Evolutionary conservation across 2,329 filamentous ascomycete species (phyloP), one percentile per base, ranked within the genome.

Genomic region (Aspergillus sp.): DNA sequence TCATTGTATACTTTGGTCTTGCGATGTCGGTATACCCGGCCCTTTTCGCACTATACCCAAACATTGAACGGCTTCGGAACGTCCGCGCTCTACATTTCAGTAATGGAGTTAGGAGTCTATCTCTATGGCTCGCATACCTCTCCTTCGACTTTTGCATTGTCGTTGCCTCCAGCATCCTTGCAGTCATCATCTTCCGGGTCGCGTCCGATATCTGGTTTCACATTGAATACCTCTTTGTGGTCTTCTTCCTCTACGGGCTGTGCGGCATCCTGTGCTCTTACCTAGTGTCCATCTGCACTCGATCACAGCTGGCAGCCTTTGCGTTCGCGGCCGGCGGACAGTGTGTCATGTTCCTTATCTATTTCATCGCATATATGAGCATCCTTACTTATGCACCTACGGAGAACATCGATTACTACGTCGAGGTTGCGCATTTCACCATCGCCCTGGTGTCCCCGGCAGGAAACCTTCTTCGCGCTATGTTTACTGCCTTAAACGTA

Each of bases 31-130:
- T 89, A 1, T 95, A 90, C 69, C 92, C 93, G 0, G 92, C 90
- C 15, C 93, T 97, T 81, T 96, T 97, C 69, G 87, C 91, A 0
- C 81, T 97, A 4, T 97, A 97, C 71, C 91, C 92, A 0, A 96
- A 92, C n/a, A 82, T 91, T 30, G 93, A 97, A 76, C 85, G 92
- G 28, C 81, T 92, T 11, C 82, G 88, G 54, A 90, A 92, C 66
- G 91, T 97, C 25, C 87, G 93, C 55, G 90, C 91, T 17, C 81
- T 97, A 31, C 90, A 97, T 75, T 97, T 96, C 77, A 96, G 91
- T 57, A 97, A 97, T 71, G 93, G 93, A 51, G 92, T 97, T 30
- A 84, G 91, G 13, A 89, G 91, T 0, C 81, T 91, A 8, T 92
- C 93, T 0, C 81, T 97, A 1, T 97, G 94, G 93, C 77, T 91